These are phyloP conservation scores for Henckelia pumila DNA, from an alignment of 257 asterid genomes.

Conservation along the genomic window DNA sequence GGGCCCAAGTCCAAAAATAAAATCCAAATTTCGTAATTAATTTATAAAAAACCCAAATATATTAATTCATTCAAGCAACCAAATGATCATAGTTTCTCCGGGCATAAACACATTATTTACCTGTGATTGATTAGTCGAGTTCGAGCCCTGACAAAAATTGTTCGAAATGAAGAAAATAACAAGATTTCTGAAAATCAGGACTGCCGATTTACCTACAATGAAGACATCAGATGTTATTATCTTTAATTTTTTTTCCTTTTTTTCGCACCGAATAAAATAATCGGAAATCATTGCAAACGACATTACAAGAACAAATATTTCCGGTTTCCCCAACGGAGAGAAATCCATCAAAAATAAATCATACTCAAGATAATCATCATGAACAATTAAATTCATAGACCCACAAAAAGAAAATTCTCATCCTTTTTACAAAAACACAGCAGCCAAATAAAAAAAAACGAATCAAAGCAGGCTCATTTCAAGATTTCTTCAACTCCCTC, in stretches of 20 bases:
- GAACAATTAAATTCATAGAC: not conserved
- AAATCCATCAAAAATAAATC: not conserved
- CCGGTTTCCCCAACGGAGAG: not conserved
- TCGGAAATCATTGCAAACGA: not conserved
- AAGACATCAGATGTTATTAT: conserved; percentile 1
- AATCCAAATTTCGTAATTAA: not conserved
- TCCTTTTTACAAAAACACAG: conserved; percentile 1
- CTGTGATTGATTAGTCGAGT: conserved; percentile 16
- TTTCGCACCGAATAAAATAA: not conserved
- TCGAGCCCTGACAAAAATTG: conserved; percentile 7
- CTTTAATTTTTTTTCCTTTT: too few relatives aligned
- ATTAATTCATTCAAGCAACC: not conserved
- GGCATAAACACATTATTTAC: conserved; percentile 11
- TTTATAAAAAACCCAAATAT: not conserved
- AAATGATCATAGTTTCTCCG: not conserved
- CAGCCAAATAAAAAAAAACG: conserved; percentile 9
- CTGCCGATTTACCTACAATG: conserved; percentile 33
- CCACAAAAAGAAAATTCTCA: not conserved
- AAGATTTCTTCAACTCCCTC: conserved; percentile 28
- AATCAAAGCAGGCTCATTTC: not conserved
- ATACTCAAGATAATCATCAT: not conserved
- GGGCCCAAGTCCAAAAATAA: not conserved
- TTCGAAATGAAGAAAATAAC: conserved; percentile 6
- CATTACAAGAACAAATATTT: not conserved
- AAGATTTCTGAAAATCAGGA: conserved; percentile 7